A percentile compares a stretch with the other conserved stretches of the same genome.
Conservation (phyloP, 2,329 filamentous ascomycete species). For the Botrytis aclada region DNA sequence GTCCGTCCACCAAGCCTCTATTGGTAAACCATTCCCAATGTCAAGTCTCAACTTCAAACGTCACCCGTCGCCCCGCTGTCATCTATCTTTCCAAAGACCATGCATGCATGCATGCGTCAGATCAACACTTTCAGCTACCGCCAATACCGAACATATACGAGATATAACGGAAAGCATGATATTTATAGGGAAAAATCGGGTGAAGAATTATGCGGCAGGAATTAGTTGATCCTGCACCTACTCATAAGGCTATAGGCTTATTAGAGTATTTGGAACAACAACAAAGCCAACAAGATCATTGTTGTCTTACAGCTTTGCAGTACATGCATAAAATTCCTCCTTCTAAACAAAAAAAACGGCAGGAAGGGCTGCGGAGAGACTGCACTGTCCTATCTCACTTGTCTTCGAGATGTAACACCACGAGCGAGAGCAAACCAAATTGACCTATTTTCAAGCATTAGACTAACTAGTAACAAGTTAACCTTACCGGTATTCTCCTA, state of each 20-base stretch:
- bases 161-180: not conserved
- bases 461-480: not conserved
- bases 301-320: not conserved
- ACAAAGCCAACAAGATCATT: not conserved
- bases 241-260: constrained; percentile 2
- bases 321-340: not conserved
- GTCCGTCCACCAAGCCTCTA: not conserved
- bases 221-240: not conserved
- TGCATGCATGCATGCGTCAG: not conserved
- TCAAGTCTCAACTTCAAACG: constrained; percentile 5
- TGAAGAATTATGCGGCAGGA: not conserved
- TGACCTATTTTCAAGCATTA: not conserved
- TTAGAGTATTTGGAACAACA: not conserved
- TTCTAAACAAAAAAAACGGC: not conserved
- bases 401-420: not conserved
- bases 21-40: constrained; percentile 10
- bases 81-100: not conserved
- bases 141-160: not conserved
- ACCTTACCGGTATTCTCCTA: not conserved
- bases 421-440: not conserved
- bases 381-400: not conserved
- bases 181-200: not conserved
- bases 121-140: not conserved
- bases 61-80: constrained; percentile 13
- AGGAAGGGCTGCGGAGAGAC: not conserved